phyloP scores from a whole-genome alignment of 2,329 filamentous ascomycete species.

The Pseudocercospora cruenta region DNA sequence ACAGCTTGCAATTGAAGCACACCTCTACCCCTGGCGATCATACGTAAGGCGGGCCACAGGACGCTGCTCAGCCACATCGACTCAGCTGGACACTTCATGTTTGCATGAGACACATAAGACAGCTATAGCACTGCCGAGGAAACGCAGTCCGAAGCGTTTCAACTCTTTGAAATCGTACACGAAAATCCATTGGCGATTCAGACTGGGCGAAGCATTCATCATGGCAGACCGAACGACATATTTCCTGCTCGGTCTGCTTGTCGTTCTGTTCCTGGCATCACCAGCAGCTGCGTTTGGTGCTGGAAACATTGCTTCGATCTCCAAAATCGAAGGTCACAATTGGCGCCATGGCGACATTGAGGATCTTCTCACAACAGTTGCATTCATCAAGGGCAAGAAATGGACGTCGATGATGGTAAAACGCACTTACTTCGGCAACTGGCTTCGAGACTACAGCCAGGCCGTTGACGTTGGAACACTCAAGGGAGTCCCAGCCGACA shows the following conservation, averaged over 20 bases:
- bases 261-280: conserved; percentile 34
- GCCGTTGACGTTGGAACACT: conserved; percentile 60
- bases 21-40: not conserved
- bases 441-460: conserved; percentile 47
- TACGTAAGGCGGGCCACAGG: conserved; percentile 2
- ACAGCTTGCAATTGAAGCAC: not conserved
- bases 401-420: conserved; percentile 67
- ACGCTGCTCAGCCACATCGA: conserved; percentile 18
- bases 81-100: conserved; percentile 14
- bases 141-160: not conserved
- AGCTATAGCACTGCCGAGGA: not conserved
- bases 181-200: too few relatives aligned
- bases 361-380: conserved; percentile 54
- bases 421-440: conserved; percentile 39
- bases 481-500: conserved; percentile 57
- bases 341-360: conserved; percentile 59
- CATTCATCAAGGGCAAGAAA: conserved; percentile 35
- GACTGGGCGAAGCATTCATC: too few relatives aligned
- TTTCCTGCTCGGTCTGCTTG: conserved; percentile 34
- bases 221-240: conserved; percentile 21
- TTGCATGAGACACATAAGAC: not conserved
- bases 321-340: conserved; percentile 52
- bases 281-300: conserved; percentile 49
- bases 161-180: too few relatives aligned
- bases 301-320: conserved; percentile 51